A percentile compares a stretch with the other conserved stretches of the same genome.
Evolutionary conservation across 805 yeast species (phyloP).

Genomic region (Candida corydali): DNA sequence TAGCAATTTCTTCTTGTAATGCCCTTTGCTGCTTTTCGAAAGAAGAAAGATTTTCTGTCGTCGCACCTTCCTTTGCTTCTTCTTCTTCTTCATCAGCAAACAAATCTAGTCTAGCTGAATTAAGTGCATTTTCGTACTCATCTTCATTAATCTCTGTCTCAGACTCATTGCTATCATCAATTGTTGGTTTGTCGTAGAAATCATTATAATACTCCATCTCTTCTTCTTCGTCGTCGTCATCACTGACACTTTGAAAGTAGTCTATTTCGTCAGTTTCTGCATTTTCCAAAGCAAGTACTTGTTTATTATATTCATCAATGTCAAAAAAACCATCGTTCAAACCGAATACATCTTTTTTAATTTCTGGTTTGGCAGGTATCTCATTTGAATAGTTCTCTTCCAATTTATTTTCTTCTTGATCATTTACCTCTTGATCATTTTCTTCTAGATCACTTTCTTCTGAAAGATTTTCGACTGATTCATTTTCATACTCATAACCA

Average conservation of each 20-base stretch:
- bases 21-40: constrained; percentile 80
- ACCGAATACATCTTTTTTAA: constrained; percentile 52
- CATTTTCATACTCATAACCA: constrained; percentile 17
- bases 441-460: too few relatives aligned
- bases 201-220: constrained; percentile 62
- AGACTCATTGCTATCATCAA: constrained; percentile 12
- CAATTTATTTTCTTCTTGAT: constrained; percentile 17
- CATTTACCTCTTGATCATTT: constrained; percentile 9
- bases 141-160: constrained; percentile 44
- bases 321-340: constrained; percentile 82
- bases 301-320: constrained; percentile 77
- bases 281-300: constrained; percentile 56
- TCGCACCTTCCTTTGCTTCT: constrained; percentile 22
- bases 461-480: too few relatives aligned
- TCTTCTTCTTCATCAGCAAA: constrained; percentile 42
- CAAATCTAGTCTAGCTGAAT: constrained; percentile 59
- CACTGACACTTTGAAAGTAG: constrained; percentile 29
- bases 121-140: constrained; percentile 59
- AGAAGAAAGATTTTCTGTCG: constrained; percentile 49
- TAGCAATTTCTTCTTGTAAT: constrained; percentile 71
- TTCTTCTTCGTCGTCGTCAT: constrained; percentile 50
- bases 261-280: constrained; percentile 40
- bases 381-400: too few relatives aligned
- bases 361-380: too few relatives aligned
- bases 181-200: constrained; percentile 51